phyloP scores from a whole-genome alignment of 1,284 basidiomycete species.

The Trametes polyzona region DNA sequence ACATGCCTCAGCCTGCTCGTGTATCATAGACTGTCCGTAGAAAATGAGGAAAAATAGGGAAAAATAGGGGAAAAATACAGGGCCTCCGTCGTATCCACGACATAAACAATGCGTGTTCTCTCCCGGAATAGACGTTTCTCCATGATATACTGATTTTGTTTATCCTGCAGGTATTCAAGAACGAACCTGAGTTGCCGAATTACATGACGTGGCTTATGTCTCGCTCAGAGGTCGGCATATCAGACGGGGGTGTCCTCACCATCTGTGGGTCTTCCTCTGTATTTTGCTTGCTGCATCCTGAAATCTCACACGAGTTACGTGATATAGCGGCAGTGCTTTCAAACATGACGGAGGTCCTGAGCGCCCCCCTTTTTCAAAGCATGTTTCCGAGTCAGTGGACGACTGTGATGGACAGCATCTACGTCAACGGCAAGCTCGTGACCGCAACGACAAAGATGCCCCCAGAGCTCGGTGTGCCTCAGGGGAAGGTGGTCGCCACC shows the following conservation, averaged over 20 bases:
- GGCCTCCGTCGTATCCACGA: too few relatives aligned
- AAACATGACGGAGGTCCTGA: slow-evolving; percentile 8
- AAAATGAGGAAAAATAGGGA: too few relatives aligned
- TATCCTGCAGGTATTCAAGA: slow-evolving; percentile 27
- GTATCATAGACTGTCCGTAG: too few relatives aligned
- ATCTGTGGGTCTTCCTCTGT: slow-evolving; percentile 22
- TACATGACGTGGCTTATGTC: slow-evolving; percentile 29
- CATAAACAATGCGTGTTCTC: too few relatives aligned
- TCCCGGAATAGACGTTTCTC: too few relatives aligned
- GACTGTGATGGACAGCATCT: slow-evolving; percentile 15
- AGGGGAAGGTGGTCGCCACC: not conserved
- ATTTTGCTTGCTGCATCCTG: not conserved
- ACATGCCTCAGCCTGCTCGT: too few relatives aligned
- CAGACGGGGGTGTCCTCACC: slow-evolving; percentile 31
- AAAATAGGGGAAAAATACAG: too few relatives aligned
- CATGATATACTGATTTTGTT: too few relatives aligned
- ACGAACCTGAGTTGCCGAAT: slow-evolving; percentile 23
- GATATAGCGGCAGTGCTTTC: slow-evolving; percentile 16
- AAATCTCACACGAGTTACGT: not conserved
- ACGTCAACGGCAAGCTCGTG: slow-evolving; percentile 13
- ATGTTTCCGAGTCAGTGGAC: slow-evolving; percentile 2
- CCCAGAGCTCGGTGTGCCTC: not conserved
- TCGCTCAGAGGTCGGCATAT: slow-evolving; percentile 23
- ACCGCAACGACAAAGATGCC: slow-evolving; percentile 3
- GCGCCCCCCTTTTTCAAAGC: slow-evolving; percentile 8